Evolutionary conservation across 2,329 filamentous ascomycete species (phyloP), one percentile per base, ranked within the genome.

Genomic region (Sclerotinia borealis): DNA sequence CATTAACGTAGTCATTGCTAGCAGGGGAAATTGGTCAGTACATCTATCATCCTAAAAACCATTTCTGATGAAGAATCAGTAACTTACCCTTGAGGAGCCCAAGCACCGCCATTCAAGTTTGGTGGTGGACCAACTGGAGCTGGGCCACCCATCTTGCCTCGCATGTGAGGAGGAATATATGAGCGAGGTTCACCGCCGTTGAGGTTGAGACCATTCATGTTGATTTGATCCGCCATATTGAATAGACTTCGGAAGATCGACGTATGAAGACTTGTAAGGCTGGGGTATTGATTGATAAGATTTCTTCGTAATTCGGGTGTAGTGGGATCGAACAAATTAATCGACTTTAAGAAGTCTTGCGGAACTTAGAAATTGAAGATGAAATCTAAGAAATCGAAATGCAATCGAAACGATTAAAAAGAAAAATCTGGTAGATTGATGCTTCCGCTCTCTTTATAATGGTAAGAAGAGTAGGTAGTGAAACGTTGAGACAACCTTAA

Each of bases 101-200:
- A 89, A 62, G 85, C 85, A 71, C 84, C 86, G 76, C 83, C 83
- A 77, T 84, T 85, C 60, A 88, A 78, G 61, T 84, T 73, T 59
- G 51, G 64, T 41, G 66, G 66, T 55, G 68, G 65, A 45, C 69
- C 67, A 50, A 59, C 50, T 29, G 69, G 64, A 36, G 67, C 48
- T 61, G 68, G 68, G 25, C 68, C 73, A 64, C 75, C 77, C 72
- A 79, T 77, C 76, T 84, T 84, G 72, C 79, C 80, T 75, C 91
- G 87, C 82, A 93, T 86, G 78, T 95, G 91, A 77, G 91, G 91
- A 69, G 91, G 91, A 70, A 95, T 92, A 82, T 95, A 95, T 63
- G 90, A 90, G 73, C 88, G 88, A 71, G 79, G 75, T 72, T 81
- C 79, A 72, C 78, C 77, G 68, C 78, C 85, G 41, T 68, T 70